Conservation (phyloP, 805 yeast genomes). For the Wickerhamiella alocasiicola region DNA sequence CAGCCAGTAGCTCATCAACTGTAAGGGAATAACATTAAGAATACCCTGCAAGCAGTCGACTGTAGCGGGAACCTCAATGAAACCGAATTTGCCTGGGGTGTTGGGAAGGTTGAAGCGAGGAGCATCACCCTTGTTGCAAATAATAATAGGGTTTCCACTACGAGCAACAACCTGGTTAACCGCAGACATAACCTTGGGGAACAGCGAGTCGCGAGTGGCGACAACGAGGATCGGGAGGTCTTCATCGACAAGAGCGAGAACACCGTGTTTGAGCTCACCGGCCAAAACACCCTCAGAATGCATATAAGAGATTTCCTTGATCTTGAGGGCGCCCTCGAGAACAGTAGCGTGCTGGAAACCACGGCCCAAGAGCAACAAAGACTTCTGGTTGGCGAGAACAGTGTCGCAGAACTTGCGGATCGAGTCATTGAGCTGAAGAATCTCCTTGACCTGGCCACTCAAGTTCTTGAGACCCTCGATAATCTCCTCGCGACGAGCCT, state of each 20-base stretch:
- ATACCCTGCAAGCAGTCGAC: slow-evolving; percentile 97
- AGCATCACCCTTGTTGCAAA: slow-evolving; percentile 72
- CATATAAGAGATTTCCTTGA: slow-evolving; percentile 96
- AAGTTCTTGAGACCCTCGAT: slow-evolving; percentile 73
- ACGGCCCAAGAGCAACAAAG: slow-evolving; percentile 84
- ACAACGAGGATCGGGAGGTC: slow-evolving; percentile 86
- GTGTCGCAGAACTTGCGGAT: slow-evolving; percentile 65
- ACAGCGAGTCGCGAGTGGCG: slow-evolving; percentile 91
- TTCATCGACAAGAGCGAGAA: slow-evolving; percentile 89
- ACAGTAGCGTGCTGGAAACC: slow-evolving; percentile 97
- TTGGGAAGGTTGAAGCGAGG: slow-evolving; percentile 23
- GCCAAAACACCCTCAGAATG: slow-evolving; percentile 99
- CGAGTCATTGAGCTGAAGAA: slow-evolving; percentile 56
- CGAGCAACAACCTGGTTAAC: slow-evolving; percentile 95
- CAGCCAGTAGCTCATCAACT: slow-evolving; percentile 91
- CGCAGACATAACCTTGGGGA: slow-evolving; percentile 92
- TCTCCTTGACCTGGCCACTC: slow-evolving; percentile 73
- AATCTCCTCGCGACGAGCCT: slow-evolving; percentile 68
- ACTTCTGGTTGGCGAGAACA: slow-evolving; percentile 67
- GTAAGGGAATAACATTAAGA: slow-evolving; percentile 86
- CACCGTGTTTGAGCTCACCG: slow-evolving; percentile 98
- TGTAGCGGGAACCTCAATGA: slow-evolving; percentile 84
- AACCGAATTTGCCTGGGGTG: slow-evolving; percentile 27
- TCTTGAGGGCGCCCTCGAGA: slow-evolving; percentile 94
- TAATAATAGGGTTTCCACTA: slow-evolving; percentile 90